These are phyloP conservation scores for Penicillium simplicissimum DNA, from an alignment of 495 filamentous ascomycete genomes.

Conservation along the genomic window DNA sequence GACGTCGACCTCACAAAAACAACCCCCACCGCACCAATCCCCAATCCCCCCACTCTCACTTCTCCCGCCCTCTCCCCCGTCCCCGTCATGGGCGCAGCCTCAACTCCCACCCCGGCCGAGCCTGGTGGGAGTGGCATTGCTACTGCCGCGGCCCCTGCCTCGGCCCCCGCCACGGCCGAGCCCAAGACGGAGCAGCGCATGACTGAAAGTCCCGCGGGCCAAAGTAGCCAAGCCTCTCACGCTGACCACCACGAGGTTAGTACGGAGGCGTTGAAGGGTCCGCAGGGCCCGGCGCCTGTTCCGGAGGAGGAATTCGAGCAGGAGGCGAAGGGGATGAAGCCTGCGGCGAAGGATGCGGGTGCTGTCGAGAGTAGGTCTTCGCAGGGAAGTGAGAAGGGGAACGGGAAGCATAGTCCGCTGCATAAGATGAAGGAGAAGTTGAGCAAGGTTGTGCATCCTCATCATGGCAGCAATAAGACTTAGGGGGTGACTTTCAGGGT, in stretches of 20 bases:
- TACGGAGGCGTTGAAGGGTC: conserved; percentile 40
- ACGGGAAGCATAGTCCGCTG: conserved; percentile 25
- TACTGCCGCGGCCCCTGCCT: too few relatives aligned
- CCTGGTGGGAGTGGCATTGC: too few relatives aligned
- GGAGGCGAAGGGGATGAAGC: conserved; percentile 16
- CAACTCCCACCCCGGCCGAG: background rate
- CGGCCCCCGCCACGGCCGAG: background rate
- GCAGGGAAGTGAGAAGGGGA: conserved; percentile 10
- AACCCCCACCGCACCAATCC: background rate
- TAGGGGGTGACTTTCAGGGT: background rate
- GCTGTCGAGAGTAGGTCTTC: conserved; percentile 4
- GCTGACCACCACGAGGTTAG: conserved; percentile 21
- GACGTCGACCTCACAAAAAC: background rate
- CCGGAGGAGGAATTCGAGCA: conserved; percentile 34
- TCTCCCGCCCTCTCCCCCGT: background rate
- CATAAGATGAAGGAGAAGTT: conserved; percentile 37
- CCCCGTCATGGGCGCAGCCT: background rate
- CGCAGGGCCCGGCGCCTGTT: conserved; percentile 30
- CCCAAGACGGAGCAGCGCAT: conserved; percentile 18
- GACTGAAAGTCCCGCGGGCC: background rate
- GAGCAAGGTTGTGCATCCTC: conserved; percentile 30
- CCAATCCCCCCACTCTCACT: background rate
- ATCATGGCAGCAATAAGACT: conserved; percentile 5
- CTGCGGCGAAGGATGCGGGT: background rate
- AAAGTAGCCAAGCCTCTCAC: background rate